A percentile compares a stretch with the other conserved stretches of the same genome.
These are phyloP conservation scores for Mucuna pruriens DNA, from an alignment of 306 rosid genomes.

Conservation along the genomic window DNA sequence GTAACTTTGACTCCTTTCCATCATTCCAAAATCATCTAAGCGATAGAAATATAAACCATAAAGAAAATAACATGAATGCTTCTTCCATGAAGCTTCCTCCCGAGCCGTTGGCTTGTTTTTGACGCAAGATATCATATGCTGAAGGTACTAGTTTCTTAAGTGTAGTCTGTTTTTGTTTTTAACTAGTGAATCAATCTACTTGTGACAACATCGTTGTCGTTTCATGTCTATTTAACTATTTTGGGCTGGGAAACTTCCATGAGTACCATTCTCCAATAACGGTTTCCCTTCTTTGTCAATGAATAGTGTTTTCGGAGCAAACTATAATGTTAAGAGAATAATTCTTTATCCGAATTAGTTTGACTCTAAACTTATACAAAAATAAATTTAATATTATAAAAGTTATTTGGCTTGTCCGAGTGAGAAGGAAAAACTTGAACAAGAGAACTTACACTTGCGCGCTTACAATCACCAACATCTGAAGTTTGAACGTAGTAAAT, in stretches of 20 bases:
- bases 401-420: no score
- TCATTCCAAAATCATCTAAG: not conserved
- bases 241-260: conserved; percentile 20
- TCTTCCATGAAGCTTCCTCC: conserved; percentile 46
- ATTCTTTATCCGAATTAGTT: no score
- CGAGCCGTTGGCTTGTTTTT: conserved; percentile 5
- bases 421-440: no score
- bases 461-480: no score
- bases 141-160: not conserved
- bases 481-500: no score
- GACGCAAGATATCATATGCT: conserved; percentile 16
- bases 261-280: not conserved
- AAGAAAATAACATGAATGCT: conserved; percentile 17
- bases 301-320: not conserved
- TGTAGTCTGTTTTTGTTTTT: not conserved
- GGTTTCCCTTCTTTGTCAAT: not conserved
- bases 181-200: not conserved
- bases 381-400: no score
- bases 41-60: not conserved
- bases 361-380: no score
- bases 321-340: not conserved
- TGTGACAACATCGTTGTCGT: not conserved
- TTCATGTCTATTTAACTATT: not conserved
- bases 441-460: no score
- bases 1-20: not conserved